Evolutionary conservation across 2,329 filamentous ascomycete species (phyloP), one percentile per base, ranked within the genome.

Genomic region (Coniochaeta pulveracea): DNA sequence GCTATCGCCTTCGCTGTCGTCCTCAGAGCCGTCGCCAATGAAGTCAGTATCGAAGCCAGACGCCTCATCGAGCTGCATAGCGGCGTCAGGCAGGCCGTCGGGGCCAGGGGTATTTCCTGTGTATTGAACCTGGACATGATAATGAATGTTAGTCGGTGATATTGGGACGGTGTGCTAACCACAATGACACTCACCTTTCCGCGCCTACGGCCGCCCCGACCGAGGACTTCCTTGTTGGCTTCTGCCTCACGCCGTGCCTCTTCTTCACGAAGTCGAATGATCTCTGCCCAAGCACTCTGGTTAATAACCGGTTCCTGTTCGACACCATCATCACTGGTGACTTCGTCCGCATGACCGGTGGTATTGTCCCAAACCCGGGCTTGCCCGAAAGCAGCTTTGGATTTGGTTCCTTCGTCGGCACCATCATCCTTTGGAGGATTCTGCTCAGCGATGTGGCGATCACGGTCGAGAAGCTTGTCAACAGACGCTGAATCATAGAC

Each of bases 351-450:
- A n/a, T n/a, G n/a, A 16, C 28, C 28, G 14, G 28, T 73, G 22
- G 93, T 81, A 46, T 93, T 93, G 4, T 80, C 81, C 91, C 91
- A 98, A 2, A 98, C 80, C 27, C 85, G 75, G 24, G 89, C 89
- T 55, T 91, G 85, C 4, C 82, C 85, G 53, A 95, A 98, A 36
- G 88, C 81, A 0, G 76, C 80, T 50, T 93, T 83, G 1, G 77
- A 67, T 0, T 78, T 83, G 42, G 83, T 74, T 49, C 18, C 29
- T 7, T 33, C 21, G 12, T 33, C 19, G 15, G 16, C 30, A n/a
- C 22, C 9, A 9, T 93, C 85, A 18, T 83, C 72, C 41, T 84
- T 74, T 26, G 80, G 85, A 29, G 28, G 28, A 16, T 31, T 31
- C 18, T 31, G 28, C 16, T 31, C 28, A 7, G 28, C 28, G 11